A percentile compares a stretch with the other conserved stretches of the same genome.
phyloP scores from a whole-genome alignment of 78 protist species.

The Dictyostelium citrinum region DNA sequence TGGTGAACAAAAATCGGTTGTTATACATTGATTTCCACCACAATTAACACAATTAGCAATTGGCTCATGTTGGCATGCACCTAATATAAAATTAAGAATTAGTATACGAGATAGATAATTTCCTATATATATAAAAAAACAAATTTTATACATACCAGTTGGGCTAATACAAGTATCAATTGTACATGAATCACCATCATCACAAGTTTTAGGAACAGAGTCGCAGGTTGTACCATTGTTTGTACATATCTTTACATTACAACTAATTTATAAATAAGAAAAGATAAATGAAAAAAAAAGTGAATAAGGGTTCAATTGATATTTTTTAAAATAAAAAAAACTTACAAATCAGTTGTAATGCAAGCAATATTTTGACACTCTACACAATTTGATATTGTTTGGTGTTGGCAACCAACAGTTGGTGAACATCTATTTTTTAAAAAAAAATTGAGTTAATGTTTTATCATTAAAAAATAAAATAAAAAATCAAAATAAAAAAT shows the following conservation, averaged over 20 bases:
- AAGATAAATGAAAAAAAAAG: no score
- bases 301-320: no score
- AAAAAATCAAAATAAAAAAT: background rate
- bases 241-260: background rate
- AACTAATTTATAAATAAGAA: background rate
- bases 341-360: background rate
- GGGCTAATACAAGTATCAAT: background rate
- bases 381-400: background rate
- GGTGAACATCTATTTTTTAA: background rate
- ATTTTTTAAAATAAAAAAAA: no score
- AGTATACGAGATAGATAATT: no score
- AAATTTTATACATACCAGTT: background rate
- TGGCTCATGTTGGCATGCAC: background rate
- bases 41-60: background rate
- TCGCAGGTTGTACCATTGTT: background rate
- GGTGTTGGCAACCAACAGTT: background rate
- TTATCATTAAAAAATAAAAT: background rate
- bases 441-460: background rate
- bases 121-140: no score
- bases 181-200: slow-evolving; percentile 1
- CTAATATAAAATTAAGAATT: background rate
- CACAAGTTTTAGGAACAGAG: background rate
- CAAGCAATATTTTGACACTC: background rate
- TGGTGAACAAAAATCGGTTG: slow-evolving; percentile 11
- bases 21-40: background rate